These are phyloP conservation scores for Sicyos baderoa DNA, from an alignment of 306 rosid species.

Conservation along the genomic window DNA sequence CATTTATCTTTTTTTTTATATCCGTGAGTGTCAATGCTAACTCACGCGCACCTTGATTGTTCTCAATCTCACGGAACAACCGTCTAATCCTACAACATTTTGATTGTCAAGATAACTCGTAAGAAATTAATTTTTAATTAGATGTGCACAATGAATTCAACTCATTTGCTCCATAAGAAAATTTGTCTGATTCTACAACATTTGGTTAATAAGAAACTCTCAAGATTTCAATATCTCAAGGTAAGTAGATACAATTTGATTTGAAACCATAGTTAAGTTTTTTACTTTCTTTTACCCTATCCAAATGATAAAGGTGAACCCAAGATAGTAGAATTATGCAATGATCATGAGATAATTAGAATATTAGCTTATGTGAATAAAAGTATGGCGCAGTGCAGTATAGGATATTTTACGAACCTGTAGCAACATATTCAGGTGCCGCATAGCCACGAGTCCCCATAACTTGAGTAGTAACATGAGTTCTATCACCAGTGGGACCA, in stretches of 20 bases:
- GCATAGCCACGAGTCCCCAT: constrained; percentile 96
- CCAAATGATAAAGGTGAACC: background rate
- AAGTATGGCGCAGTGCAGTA: background rate
- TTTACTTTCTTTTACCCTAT: background rate
- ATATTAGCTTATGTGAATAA: background rate
- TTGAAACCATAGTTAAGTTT: background rate
- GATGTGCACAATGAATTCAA: too few species aligned
- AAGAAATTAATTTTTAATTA: too few species aligned
- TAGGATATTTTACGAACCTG: constrained; percentile 45
- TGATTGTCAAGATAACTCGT: too few species aligned
- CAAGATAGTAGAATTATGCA: background rate
- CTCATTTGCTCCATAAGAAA: too few species aligned
- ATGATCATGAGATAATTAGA: background rate
- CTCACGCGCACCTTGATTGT: too few species aligned
- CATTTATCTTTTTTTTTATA: too few species aligned
- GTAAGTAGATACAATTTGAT: background rate
- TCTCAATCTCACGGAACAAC: too few species aligned
- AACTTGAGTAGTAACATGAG: constrained; percentile 94
- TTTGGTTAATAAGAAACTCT: too few species aligned
- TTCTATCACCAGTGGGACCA: constrained; percentile 91
- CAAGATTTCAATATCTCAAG: background rate
- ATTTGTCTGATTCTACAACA: too few species aligned
- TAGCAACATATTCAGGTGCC: constrained; percentile 93
- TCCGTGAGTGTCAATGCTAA: too few species aligned
- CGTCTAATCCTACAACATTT: too few species aligned